These are phyloP conservation scores for Macrocystidia cucumis DNA, from an alignment of 1,284 basidiomycete species.

Conservation along the genomic window DNA sequence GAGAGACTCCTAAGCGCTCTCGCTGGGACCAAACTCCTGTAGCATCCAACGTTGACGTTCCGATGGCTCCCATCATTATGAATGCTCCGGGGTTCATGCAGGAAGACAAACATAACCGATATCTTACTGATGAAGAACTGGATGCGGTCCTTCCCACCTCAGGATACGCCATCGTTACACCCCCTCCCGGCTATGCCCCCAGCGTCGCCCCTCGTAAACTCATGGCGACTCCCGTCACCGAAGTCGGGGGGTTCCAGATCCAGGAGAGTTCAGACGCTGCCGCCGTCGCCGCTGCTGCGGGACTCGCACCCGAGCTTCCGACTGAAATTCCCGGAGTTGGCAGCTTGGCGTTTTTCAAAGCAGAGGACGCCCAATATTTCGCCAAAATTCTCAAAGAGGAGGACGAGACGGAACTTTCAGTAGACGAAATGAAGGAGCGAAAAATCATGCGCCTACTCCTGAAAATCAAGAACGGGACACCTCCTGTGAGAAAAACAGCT, in stretches of 20 bases:
- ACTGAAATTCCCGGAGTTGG: constrained; percentile 99
- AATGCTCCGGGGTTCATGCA: constrained; percentile 76
- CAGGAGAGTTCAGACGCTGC: constrained; percentile 91
- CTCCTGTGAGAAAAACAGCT: constrained; percentile 96
- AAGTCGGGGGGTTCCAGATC: constrained; percentile 88
- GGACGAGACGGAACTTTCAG: constrained; percentile 89
- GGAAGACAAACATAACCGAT: constrained; percentile 92
- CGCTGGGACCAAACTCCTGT: constrained; percentile 92
- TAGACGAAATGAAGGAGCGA: constrained; percentile 99
- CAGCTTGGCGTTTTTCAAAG: constrained; percentile 95
- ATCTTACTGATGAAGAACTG: constrained; percentile 93
- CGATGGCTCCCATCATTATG: constrained; percentile 77
- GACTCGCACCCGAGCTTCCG: constrained; percentile 91
- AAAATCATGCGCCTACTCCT: constrained; percentile 99
- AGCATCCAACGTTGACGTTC: constrained; percentile 34
- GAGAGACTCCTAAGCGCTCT: constrained; percentile 74
- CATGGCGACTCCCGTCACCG: constrained; percentile 64
- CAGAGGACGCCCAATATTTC: constrained; percentile 97
- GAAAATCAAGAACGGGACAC: constrained; percentile 99
- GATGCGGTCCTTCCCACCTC: constrained; percentile 81
- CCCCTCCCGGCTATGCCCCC: constrained; percentile 91
- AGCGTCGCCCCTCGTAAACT: constrained; percentile 76
- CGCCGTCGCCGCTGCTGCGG: constrained; percentile 79
- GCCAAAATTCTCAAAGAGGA: constrained; percentile 94
- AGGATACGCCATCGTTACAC: constrained; percentile 90